A percentile compares a stretch with the other conserved stretches of the same genome.
Conservation (phyloP, 1,284 basidiomycete species). For the Apiotrichum brassicae region DNA sequence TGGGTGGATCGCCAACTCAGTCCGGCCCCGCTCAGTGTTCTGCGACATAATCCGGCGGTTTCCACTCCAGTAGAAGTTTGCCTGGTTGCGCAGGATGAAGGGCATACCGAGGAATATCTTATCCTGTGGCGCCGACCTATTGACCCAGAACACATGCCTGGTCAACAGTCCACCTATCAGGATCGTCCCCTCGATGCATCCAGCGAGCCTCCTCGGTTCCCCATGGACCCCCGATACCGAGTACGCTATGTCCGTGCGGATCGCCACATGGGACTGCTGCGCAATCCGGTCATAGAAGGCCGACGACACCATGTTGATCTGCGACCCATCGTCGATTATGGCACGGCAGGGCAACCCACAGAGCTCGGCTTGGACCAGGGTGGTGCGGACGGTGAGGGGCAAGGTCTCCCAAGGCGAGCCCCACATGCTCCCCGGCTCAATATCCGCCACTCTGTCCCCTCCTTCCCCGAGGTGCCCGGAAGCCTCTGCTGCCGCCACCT, state of each 20-base stretch:
- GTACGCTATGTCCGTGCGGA: background rate
- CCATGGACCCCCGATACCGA: slow-evolving; percentile 1
- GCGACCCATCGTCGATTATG: slow-evolving; percentile 4
- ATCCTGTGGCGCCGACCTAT: background rate
- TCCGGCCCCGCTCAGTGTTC: background rate
- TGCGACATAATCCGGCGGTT: background rate
- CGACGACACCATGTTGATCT: slow-evolving; percentile 3
- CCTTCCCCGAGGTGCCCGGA: no score
- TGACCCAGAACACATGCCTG: slow-evolving; percentile 9
- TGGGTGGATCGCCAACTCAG: slow-evolving; percentile 1
- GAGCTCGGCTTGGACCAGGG: background rate
- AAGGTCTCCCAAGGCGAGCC: background rate
- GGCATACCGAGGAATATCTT: slow-evolving; percentile 12
- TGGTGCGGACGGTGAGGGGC: background rate
- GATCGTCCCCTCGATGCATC: background rate
- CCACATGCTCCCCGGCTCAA: no score
- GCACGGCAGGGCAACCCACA: background rate
- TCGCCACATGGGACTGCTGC: background rate
- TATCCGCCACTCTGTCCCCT: no score
- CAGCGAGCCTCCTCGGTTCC: background rate
- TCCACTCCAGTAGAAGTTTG: slow-evolving; percentile 4
- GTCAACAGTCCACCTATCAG: background rate
- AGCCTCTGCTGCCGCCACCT: no score
- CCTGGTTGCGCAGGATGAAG: background rate
- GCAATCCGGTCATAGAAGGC: background rate